These are phyloP conservation scores for Fusarium fujikuroi DNA, from an alignment of 2,329 filamentous ascomycete genomes.

Conservation along the genomic window DNA sequence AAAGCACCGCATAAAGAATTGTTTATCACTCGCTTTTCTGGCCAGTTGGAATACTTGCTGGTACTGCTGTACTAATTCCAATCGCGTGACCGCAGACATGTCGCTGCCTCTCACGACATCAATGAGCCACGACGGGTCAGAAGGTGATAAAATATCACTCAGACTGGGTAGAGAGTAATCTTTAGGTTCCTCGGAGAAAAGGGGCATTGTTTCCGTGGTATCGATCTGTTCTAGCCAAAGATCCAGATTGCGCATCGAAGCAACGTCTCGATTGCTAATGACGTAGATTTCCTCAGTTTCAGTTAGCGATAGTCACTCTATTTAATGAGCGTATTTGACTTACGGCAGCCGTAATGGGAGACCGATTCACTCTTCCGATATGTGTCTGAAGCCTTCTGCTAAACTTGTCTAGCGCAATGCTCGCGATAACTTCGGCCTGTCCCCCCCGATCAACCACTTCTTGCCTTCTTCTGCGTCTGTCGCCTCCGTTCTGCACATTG, in stretches of 20 bases:
- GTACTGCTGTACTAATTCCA: neutral
- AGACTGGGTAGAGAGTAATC: neutral
- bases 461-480: neutral
- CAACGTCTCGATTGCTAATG: conserved; percentile 3
- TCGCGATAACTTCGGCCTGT: neutral
- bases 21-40: neutral
- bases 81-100: neutral
- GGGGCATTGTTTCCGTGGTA: neutral
- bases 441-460: neutral
- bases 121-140: neutral
- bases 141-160: neutral
- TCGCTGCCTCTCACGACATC: neutral
- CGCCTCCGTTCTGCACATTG: neutral
- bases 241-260: neutral
- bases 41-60: neutral
- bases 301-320: neutral
- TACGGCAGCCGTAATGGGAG: neutral
- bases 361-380: neutral
- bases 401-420: neutral
- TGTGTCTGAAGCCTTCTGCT: neutral
- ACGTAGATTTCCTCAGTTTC: neutral
- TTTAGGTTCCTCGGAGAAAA: neutral
- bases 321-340: too few relatives aligned
- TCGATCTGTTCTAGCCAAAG: conserved; percentile 1
- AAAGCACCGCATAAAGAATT: neutral